Evolutionary conservation across 805 yeast species (phyloP).

Genomic region (Candida ipomoeae): DNA sequence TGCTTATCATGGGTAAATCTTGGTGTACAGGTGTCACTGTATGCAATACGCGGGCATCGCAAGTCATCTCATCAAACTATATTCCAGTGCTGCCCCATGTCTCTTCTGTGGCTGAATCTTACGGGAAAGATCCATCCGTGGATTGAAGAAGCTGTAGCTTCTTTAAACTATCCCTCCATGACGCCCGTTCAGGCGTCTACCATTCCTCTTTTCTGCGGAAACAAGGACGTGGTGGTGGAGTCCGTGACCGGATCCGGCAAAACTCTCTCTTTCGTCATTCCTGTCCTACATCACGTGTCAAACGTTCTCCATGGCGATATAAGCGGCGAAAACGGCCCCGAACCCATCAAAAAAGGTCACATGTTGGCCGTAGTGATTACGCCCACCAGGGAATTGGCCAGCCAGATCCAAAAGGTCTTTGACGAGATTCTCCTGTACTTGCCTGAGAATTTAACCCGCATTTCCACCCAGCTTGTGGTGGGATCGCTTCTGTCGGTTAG

Average conservation of each 20-base stretch:
- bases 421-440: constrained; percentile 52
- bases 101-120: constrained; percentile 61
- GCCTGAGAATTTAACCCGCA: constrained; percentile 42
- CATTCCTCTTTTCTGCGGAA: constrained; percentile 75
- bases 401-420: constrained; percentile 68
- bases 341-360: constrained; percentile 53
- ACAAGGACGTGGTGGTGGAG: constrained; percentile 94
- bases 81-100: constrained; percentile 3
- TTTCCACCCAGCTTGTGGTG: constrained; percentile 58
- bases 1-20: not conserved
- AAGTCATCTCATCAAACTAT: not conserved
- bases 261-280: constrained; percentile 84
- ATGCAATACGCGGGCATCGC: not conserved
- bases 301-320: constrained; percentile 21
- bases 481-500: constrained; percentile 61
- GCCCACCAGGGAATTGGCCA: constrained; percentile 68
- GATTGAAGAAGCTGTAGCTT: constrained; percentile 65
- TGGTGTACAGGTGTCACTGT: not conserved
- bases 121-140: constrained; percentile 58
- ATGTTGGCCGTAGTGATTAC: constrained; percentile 70
- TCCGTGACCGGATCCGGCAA: constrained; percentile 99
- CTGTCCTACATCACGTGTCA: constrained; percentile 66
- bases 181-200: constrained; percentile 97
- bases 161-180: constrained; percentile 75
- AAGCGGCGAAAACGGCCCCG: constrained; percentile 18